Conservation (phyloP, 2,329 filamentous ascomycete species). For the Hypoxylon sp. region DNA sequence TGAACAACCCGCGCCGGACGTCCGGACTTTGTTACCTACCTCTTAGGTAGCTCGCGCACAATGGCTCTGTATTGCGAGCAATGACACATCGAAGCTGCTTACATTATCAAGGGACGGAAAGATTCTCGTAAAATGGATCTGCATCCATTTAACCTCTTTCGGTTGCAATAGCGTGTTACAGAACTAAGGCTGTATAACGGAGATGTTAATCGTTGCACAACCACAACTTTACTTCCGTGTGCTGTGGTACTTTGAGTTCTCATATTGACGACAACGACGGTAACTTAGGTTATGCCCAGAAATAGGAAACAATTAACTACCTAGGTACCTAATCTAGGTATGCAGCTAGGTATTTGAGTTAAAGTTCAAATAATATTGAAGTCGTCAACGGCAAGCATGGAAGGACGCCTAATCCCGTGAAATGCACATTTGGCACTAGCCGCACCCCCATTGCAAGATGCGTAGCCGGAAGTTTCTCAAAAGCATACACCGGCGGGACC, state of each 20-base stretch:
- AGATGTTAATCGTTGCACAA: background rate
- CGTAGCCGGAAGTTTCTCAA: background rate
- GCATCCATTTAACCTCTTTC: slow-evolving; percentile 28
- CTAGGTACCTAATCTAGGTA: background rate
- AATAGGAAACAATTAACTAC: background rate
- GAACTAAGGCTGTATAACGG: background rate
- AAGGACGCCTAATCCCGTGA: background rate
- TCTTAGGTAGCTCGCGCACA: background rate
- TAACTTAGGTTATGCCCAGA: background rate
- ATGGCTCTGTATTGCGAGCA: slow-evolving; percentile 12
- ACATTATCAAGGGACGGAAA: slow-evolving; percentile 8
- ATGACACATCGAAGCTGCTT: background rate
- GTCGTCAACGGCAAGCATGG: background rate
- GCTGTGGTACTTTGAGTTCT: background rate
- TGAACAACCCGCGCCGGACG: slow-evolving; percentile 29
- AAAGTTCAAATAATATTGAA: background rate
- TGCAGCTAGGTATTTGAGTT: background rate
- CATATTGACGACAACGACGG: background rate
- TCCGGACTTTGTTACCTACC: slow-evolving; percentile 20
- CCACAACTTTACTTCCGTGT: background rate
- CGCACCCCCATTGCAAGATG: background rate
- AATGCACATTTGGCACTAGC: slow-evolving; percentile 5
- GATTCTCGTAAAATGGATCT: slow-evolving; percentile 13
- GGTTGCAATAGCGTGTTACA: background rate
- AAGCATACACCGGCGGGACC: background rate